Evolutionary conservation across 768 basidiomycete genomes (phyloP), one percentile per base, ranked within the genome.

Genomic region (Collybia mongolica): DNA sequence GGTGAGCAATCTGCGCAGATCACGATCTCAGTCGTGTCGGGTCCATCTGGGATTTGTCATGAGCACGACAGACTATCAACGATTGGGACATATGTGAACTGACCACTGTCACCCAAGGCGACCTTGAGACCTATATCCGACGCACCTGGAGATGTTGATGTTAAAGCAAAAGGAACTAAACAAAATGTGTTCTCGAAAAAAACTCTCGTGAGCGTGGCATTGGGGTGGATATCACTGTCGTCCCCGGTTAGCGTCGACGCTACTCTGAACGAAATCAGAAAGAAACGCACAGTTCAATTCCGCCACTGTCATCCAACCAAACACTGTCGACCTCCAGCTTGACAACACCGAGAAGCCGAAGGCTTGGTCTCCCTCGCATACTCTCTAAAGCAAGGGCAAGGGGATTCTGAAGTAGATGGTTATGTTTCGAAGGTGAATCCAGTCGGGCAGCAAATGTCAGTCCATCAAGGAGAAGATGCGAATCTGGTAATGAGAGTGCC

Each of bases 111-210:
- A 2, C 87, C 88, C 15, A 91, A 63, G 9, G 85, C 81, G 35
- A 91, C 78, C 46, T 81, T 83, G 38, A 90, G 70, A 1, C 87
- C 88, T 1, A 76, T 61, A 14, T 78, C 73, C 2, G 80, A 82
- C n/a, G 59, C 41, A 57, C 41, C 56, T 24, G 44, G 56, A 18
- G 20, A 56, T 47, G 37, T 49, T 56, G 49, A 48, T 41, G 53
- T 66, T 42, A 43, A 68, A 45, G 19, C 60, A 53, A 60, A 80
- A 49, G 61, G 74, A 52, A 49, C 64, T 49, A 86, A 62, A 61
- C 86, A 88, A 51, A 91, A 77, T 1, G 73, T 72, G 53, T 86
- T 88, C 61, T 88, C 84, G 50, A 91, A 86, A 60, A 86, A 90
- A 2, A 84, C 70, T 44, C 72, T 75, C 5, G 81, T 81, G 40